Evolutionary conservation across 2,329 filamentous ascomycete genomes (phyloP).

Genomic region (Ophiostoma ulmi): DNA sequence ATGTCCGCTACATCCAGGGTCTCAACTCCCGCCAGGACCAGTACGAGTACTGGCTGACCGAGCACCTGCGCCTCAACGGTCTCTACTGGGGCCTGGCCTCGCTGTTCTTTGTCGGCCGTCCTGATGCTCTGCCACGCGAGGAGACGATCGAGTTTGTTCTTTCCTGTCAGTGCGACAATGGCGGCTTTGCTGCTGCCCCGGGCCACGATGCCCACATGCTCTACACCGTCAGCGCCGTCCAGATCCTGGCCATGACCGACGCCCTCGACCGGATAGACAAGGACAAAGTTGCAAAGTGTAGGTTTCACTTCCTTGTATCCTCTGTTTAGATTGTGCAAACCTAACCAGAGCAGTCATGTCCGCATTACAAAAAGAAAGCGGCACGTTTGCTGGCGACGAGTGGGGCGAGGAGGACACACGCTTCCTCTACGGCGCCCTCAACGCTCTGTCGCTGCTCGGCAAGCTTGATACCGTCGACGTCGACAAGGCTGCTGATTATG

Average conservation of each 20-base stretch:
- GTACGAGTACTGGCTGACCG: conserved; percentile 95
- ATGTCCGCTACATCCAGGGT: conserved; percentile 89
- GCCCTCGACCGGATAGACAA: conserved; percentile 64
- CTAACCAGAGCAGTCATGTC: conserved; percentile 59
- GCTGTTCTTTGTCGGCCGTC: conserved; percentile 74
- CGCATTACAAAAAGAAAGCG: conserved; percentile 69
- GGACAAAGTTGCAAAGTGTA: conserved; percentile 77
- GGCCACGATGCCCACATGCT: conserved; percentile 95
- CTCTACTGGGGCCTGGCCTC: conserved; percentile 95
- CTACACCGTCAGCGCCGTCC: conserved; percentile 90
- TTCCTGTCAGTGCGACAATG: conserved; percentile 82
- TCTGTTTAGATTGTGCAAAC: conserved; percentile 12
- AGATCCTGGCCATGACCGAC: conserved; percentile 83
- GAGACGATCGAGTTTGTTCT: conserved; percentile 89
- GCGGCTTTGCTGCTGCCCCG: conserved; percentile 90
- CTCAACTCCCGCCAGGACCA: conserved; percentile 90
- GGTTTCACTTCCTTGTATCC: conserved; percentile 35
- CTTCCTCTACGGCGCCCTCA: conserved; percentile 86
- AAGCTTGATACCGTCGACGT: conserved; percentile 71
- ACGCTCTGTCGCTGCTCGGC: conserved; percentile 78
- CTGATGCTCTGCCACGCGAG: conserved; percentile 72
- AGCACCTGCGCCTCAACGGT: conserved; percentile 90
- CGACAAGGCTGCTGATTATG: conserved; percentile 70
- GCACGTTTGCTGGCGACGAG: conserved; percentile 88
- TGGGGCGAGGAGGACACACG: conserved; percentile 96